Percentiles rank a stretch among this genome's conserved stretches.
These are phyloP conservation scores for Cladophialophora bantiana DNA, from an alignment of 2,329 filamentous ascomycete genomes.

Conservation along the genomic window DNA sequence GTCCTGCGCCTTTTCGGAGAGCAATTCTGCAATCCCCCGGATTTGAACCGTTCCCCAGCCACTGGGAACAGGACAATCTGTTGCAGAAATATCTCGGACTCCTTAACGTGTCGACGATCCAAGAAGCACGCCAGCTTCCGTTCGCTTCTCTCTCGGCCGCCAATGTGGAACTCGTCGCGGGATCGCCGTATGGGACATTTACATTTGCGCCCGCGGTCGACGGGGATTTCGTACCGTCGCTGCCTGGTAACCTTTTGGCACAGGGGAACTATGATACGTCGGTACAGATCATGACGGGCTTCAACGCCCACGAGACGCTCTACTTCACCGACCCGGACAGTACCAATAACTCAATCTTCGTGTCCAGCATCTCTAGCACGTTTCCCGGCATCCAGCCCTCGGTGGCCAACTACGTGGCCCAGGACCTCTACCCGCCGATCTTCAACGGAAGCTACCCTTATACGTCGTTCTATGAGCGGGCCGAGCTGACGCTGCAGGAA, in stretches of 20 bases:
- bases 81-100: conserved; percentile 50
- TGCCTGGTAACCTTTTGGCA: conserved; percentile 53
- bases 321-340: conserved; percentile 49
- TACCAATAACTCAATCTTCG: conserved; percentile 38
- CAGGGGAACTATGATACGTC: conserved; percentile 54
- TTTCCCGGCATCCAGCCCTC: conserved; percentile 40
- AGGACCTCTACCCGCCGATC: conserved; percentile 6
- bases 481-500: conserved; percentile 53
- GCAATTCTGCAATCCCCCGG: conserved; percentile 56
- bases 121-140: conserved; percentile 54
- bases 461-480: conserved; percentile 51
- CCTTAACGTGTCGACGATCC: conserved; percentile 53
- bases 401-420: not conserved
- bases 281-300: conserved; percentile 54
- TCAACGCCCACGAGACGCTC: conserved; percentile 54
- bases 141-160: conserved; percentile 51
- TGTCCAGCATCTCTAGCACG: conserved; percentile 33
- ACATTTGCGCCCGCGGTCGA: conserved; percentile 57
- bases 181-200: conserved; percentile 50
- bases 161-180: conserved; percentile 51
- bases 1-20: conserved; percentile 41
- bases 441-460: conserved; percentile 47
- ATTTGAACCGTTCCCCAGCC: conserved; percentile 45
- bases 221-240: conserved; percentile 55
- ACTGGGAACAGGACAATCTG: conserved; percentile 48